Evolutionary conservation across 1,284 basidiomycete genomes (phyloP).

Genomic region (Ustilago trichophora): DNA sequence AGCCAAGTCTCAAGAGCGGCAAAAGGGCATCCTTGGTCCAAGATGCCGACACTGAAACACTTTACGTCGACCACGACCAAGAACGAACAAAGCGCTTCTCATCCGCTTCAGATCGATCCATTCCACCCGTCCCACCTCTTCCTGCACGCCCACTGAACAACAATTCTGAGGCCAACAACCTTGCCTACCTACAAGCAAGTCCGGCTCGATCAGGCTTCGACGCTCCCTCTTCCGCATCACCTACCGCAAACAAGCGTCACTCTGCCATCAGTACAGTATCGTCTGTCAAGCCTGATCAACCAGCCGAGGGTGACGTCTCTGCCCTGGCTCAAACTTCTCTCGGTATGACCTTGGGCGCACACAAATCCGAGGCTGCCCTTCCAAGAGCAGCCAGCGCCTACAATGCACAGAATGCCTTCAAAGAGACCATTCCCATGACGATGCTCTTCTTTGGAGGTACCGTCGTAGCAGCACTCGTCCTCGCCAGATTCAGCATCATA

Average conservation of each 20-base stretch:
- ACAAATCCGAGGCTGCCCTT: slow-evolving; percentile 1
- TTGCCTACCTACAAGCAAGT: slow-evolving; percentile 12
- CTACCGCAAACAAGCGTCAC: neutral
- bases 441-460: slow-evolving; percentile 51
- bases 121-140: slow-evolving; percentile 38
- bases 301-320: slow-evolving; percentile 11
- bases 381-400: neutral
- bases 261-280: slow-evolving; percentile 15
- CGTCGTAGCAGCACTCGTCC: slow-evolving; percentile 25
- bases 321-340: slow-evolving; percentile 12
- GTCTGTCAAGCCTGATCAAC: slow-evolving; percentile 1
- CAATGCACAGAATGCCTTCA: slow-evolving; percentile 25
- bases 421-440: slow-evolving; percentile 43
- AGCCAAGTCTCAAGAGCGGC: slow-evolving; percentile 13
- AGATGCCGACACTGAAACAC: slow-evolving; percentile 5
- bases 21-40: slow-evolving; percentile 1
- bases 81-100: slow-evolving; percentile 34
- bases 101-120: slow-evolving; percentile 15
- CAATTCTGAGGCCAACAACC: neutral
- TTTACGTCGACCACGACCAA: slow-evolving; percentile 2
- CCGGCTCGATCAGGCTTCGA: neutral
- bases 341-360: slow-evolving; percentile 23
- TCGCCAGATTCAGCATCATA: slow-evolving; percentile 34
- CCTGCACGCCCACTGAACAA: slow-evolving; percentile 5
- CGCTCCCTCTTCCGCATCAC: neutral